A percentile compares a stretch with the other conserved stretches of the same genome.
These are phyloP conservation scores for Phyllosticta citriasiana DNA, from an alignment of 2,329 filamentous ascomycete species.

Conservation along the genomic window DNA sequence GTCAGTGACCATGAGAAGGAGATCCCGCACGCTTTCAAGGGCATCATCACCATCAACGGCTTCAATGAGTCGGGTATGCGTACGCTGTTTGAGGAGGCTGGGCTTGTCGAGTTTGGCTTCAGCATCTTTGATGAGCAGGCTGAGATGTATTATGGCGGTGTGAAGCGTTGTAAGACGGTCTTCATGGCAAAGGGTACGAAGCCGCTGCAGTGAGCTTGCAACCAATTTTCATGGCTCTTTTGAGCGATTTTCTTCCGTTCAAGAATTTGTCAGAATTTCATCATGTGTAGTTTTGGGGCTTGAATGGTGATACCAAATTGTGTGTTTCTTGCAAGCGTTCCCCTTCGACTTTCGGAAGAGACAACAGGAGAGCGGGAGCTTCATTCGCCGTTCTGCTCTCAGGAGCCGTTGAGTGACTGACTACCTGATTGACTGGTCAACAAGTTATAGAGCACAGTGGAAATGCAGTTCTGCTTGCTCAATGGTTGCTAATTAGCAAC, in stretches of 20 bases:
- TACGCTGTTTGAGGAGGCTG: slow-evolving; percentile 54
- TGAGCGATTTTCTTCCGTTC: not conserved
- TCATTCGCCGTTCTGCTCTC: too few relatives aligned
- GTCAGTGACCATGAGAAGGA: slow-evolving; percentile 25
- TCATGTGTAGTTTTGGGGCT: too few relatives aligned
- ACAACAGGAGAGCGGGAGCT: too few relatives aligned
- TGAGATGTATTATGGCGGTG: slow-evolving; percentile 25
- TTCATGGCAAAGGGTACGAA: slow-evolving; percentile 5
- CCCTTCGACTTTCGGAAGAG: too few relatives aligned
- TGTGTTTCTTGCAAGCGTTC: too few relatives aligned
- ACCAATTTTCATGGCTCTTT: not conserved
- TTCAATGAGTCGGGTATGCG: slow-evolving; percentile 53
- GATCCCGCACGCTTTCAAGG: slow-evolving; percentile 24
- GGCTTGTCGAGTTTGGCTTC: slow-evolving; percentile 48
- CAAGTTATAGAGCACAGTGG: too few relatives aligned
- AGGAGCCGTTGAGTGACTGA: too few relatives aligned
- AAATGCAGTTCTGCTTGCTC: too few relatives aligned
- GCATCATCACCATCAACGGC: slow-evolving; percentile 55
- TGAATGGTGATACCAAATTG: too few relatives aligned
- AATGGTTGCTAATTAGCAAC: too few relatives aligned
- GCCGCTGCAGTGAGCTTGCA: not conserved
- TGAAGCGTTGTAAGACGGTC: not conserved
- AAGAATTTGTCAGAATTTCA: not conserved
- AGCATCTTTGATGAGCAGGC: slow-evolving; percentile 43
- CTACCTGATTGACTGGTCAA: too few relatives aligned